Conservation (phyloP, 2,329 filamentous ascomycete genomes). For the Aspergillus brunneoviolaceus region DNA sequence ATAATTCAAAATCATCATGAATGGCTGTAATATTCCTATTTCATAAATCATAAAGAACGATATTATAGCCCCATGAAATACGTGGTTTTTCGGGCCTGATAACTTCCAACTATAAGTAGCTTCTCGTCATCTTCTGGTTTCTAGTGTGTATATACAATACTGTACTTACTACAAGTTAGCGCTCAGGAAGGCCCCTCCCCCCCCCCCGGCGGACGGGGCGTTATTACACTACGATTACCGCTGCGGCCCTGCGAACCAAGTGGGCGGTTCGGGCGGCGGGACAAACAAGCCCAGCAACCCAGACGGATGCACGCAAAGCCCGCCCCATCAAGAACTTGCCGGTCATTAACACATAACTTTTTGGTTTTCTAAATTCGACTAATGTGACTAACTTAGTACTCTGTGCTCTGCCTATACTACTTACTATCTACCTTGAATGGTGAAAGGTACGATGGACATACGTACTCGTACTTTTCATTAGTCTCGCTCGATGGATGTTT, state of each 20-base stretch:
- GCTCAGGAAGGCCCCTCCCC: too few species aligned
- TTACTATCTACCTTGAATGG: background rate
- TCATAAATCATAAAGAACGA: too few species aligned
- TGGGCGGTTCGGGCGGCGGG: constrained; percentile 11
- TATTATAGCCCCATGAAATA: too few species aligned
- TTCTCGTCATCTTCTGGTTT: too few species aligned
- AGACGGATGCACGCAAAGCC: background rate
- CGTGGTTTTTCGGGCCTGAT: too few species aligned
- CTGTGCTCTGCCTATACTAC: background rate
- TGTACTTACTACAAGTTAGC: too few species aligned
- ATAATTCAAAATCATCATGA: background rate
- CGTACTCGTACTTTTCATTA: background rate
- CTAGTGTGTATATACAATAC: too few species aligned
- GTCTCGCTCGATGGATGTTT: too few species aligned
- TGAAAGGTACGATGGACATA: background rate
- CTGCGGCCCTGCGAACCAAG: constrained; percentile 6
- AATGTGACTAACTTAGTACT: background rate
- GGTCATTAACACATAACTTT: too few species aligned
- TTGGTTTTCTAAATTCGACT: too few species aligned
- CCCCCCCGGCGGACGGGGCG: background rate
- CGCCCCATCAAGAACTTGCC: constrained; percentile 2
- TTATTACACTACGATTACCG: background rate
- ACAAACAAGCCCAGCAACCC: background rate
- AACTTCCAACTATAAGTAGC: too few species aligned
- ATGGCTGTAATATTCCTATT: too few species aligned